Evolutionary conservation across 768 basidiomycete genomes (phyloP), one percentile per base, ranked within the genome.

Genomic region (Kwoniella newhampshirensis): DNA sequence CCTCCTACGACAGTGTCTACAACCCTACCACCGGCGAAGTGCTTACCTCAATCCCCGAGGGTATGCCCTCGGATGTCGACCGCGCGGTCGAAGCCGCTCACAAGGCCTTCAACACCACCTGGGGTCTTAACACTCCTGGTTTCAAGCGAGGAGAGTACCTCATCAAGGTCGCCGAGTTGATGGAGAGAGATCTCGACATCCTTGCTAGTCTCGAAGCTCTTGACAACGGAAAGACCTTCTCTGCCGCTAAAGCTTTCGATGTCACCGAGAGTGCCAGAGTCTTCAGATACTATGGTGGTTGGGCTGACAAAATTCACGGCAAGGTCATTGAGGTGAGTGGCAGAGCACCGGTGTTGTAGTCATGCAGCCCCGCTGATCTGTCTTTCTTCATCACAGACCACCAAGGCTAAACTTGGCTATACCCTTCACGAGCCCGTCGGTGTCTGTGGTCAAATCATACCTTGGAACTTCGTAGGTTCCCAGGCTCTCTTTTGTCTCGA

Each of bases 231-330:
- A 94, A 96, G 79, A 66, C 89, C 87, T 67, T 72, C 68, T 18
- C 62, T 36, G 28, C 64, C 46, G 64, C 65, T 41, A 57, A 69
- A 44, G 54, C 51, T 15, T 64, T 64, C 41, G 66, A 64, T 25
- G 66, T 68, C 8, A 51, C 65, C 32, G 67, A 75, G 44, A 47
- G 63, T 25, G 67, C 67, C 12, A 51, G 61, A 28, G 56, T 50
- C n/a, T 70, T 72, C 60, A 62, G 79, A 47, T 96, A 97, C 78
- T 96, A 92, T 72, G 93, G 91, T 36, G 93, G 93, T 21, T 93
- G 88, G 88, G 89, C 90, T 36, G 93, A 97, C 79, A 98, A 97
- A 79, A 86, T 96, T 48, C 78, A 81, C 23, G 94, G 96, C 20
- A 85, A 93, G 83, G 87, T 86, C 62, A 64, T 76, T 42, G 59